These are phyloP conservation scores for Arachis stenosperma DNA, from an alignment of 306 rosid genomes.

Conservation along the genomic window DNA sequence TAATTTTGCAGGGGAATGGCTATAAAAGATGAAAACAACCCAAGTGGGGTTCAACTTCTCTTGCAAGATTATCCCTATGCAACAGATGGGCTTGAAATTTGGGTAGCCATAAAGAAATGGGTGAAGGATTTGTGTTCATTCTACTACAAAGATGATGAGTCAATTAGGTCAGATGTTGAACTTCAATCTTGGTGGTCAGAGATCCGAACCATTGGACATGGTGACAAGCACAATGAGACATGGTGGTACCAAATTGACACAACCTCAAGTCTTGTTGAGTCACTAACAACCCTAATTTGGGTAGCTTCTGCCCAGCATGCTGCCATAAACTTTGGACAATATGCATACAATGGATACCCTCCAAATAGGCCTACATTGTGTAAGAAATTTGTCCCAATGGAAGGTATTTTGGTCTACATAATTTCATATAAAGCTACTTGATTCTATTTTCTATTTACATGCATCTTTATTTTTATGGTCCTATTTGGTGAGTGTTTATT, in stretches of 20 bases:
- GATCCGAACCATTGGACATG: constrained; percentile 61
- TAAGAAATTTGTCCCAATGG: constrained; percentile 58
- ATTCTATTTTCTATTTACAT: no score
- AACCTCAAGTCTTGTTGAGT: constrained; percentile 54
- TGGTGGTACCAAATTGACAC: constrained; percentile 62
- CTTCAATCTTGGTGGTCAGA: constrained; percentile 82
- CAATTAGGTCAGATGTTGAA: constrained; percentile 56
- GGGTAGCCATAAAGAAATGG: constrained; percentile 74
- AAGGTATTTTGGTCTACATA: constrained; percentile 43
- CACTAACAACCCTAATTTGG: constrained; percentile 75
- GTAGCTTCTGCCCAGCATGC: constrained; percentile 70
- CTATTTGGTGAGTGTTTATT: no score
- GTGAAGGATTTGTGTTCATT: constrained; percentile 61
- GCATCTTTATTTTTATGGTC: no score
- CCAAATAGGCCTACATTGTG: constrained; percentile 63
- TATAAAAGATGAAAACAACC: constrained; percentile 51
- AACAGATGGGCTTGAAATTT: constrained; percentile 77
- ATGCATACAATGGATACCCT: constrained; percentile 61
- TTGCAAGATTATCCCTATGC: constrained; percentile 76
- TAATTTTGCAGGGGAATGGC: constrained; percentile 66
- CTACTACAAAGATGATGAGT: constrained; percentile 58
- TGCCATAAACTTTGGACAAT: constrained; percentile 65
- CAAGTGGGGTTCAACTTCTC: constrained; percentile 59
- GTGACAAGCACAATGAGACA: constrained; percentile 52
- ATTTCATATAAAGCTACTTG: no score